phyloP scores from a whole-genome alignment of 202 grass and related monocot species.

The Hordeum pubiflorum region DNA sequence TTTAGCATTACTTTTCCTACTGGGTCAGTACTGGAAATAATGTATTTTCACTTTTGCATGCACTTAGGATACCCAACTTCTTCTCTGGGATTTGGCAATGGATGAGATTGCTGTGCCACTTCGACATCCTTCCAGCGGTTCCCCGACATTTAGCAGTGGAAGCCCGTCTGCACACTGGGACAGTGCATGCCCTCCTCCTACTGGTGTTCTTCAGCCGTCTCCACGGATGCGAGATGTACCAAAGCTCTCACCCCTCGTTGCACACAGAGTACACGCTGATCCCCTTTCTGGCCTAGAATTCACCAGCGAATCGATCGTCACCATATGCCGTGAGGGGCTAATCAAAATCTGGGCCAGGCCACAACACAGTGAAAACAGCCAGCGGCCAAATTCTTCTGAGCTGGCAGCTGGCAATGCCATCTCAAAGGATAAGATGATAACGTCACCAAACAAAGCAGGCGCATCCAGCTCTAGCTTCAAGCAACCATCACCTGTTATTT shows the following conservation, averaged over 20 bases:
- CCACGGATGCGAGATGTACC: conserved; percentile 83
- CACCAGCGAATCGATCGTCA: conserved; percentile 70
- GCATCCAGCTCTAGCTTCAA: conserved; percentile 58
- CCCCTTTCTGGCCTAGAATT: conserved; percentile 75
- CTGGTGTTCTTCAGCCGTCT: conserved; percentile 70
- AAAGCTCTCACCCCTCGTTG: conserved; percentile 77
- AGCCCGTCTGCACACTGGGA: conserved; percentile 81
- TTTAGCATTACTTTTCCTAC: background rate
- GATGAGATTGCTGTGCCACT: conserved; percentile 79
- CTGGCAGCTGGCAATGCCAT: conserved; percentile 20
- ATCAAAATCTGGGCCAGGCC: conserved; percentile 78
- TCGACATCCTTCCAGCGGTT: conserved; percentile 54
- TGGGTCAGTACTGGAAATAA: background rate
- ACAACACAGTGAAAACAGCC: conserved; percentile 41
- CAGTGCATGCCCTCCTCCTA: conserved; percentile 49
- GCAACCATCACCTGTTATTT: conserved; percentile 60
- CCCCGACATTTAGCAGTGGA: conserved; percentile 72
- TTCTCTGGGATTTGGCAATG: conserved; percentile 84
- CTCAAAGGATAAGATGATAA: conserved; percentile 49
- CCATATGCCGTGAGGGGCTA: conserved; percentile 71
- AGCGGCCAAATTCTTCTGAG: conserved; percentile 49
- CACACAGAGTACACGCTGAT: conserved; percentile 60
- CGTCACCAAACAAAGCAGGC: conserved; percentile 40
- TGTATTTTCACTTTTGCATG: conserved; percentile 6
- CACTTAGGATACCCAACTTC: conserved; percentile 70